Evolutionary conservation across 495 filamentous ascomycete genomes (phyloP), one percentile per base, ranked within the genome.

Genomic region (Neurospora sp.): DNA sequence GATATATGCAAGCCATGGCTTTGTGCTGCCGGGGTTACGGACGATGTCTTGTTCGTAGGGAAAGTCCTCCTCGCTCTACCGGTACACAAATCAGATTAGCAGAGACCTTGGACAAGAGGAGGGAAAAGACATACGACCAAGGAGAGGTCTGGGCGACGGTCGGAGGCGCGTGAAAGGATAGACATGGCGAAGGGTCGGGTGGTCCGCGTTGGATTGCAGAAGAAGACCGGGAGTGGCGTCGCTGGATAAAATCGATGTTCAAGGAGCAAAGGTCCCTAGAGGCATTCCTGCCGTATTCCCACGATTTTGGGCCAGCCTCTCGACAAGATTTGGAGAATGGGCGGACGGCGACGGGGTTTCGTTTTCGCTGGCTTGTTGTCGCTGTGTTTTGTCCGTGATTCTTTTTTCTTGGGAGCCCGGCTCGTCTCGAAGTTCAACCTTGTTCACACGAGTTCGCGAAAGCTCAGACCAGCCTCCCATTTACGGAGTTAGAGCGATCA

Each of bases 31-130:
- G 8, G 90, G 90, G 81, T 96, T 91, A 73, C 94, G 90, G 53
- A 94, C 83, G 65, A 99, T 89, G 83, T 99, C 96, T 82, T 97
- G 94, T 82, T 99, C 96, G 84, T 98, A 98, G 39, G 97, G 87
- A 42, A 91, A 89, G 81, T 99, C 96, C 79, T 95, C 92, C 73
- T 94, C 91, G 71, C 91, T 90, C 91, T 92, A 73, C 12, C 22
- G 12, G 53, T 16, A 31, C 53, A 61, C 22, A 42, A 65, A 9
- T 39, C 22, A 31, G n/a, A 65, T n/a, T 53, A 73, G 74, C 35
- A 47, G 31, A 16, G 40, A 40, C 59, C 45, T 9, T 42, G 39
- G 20, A 68, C 12, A 35, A 69, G 70, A 69, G 6, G 7, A 47
- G 39, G 12, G 16, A 39, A 20, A n/a, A 72, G 70, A 86, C 92